Conservation (phyloP, 257 asterid genomes). For the Solanum lignicaule region DNA sequence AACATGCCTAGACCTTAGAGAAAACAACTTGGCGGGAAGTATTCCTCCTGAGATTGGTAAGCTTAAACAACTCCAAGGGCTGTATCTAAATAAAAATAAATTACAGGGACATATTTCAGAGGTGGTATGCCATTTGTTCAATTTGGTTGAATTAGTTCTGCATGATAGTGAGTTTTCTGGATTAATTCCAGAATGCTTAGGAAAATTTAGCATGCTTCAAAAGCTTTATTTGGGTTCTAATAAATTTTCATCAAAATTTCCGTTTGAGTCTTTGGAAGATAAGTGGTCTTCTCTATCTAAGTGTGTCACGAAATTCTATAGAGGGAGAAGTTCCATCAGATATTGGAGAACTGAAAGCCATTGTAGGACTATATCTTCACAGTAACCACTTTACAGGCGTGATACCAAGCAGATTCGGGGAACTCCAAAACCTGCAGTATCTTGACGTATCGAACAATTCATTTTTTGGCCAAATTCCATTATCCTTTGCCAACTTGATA, state of each 20-base stretch:
- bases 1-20: too few species aligned
- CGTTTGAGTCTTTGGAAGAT: slow-evolving; percentile 19
- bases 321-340: slow-evolving; percentile 17
- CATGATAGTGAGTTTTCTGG: slow-evolving; percentile 11
- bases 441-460: slow-evolving; percentile 18
- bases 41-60: too few species aligned
- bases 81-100: neutral
- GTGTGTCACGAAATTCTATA: slow-evolving; percentile 11
- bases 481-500: slow-evolving; percentile 16
- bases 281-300: slow-evolving; percentile 8
- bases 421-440: slow-evolving; percentile 1
- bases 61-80: too few species aligned
- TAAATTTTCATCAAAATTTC: slow-evolving; percentile 16
- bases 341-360: slow-evolving; percentile 9
- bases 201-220: slow-evolving; percentile 15
- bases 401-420: slow-evolving; percentile 18
- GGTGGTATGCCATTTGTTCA: slow-evolving; percentile 8
- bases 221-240: slow-evolving; percentile 9
- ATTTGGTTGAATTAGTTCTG: slow-evolving; percentile 13
- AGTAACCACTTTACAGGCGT: slow-evolving; percentile 12
- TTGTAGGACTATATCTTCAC: slow-evolving; percentile 10
- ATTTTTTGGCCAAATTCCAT: slow-evolving; percentile 25
- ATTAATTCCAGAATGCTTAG: slow-evolving; percentile 17
- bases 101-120: slow-evolving; percentile 13
- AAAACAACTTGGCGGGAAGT: too few species aligned